These are phyloP conservation scores for Penicillium soppii DNA, from an alignment of 495 filamentous ascomycete genomes.

Conservation along the genomic window DNA sequence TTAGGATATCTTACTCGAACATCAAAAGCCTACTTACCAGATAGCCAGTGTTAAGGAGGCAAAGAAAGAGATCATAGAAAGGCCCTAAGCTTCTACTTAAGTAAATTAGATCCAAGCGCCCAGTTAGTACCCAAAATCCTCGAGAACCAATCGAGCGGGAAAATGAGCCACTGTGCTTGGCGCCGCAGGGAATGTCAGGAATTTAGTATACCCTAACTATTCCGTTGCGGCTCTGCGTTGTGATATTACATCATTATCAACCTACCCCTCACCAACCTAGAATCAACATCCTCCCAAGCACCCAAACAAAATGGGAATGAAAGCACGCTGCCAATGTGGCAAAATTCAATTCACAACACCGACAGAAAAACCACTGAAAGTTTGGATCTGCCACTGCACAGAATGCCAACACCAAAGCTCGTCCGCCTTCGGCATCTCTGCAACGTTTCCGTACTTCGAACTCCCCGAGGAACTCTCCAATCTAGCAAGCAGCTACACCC, in stretches of 20 bases:
- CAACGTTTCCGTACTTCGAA: slow-evolving; percentile 62
- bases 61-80: too few relatives aligned
- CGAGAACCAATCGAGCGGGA: too few relatives aligned
- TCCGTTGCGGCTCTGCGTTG: background rate
- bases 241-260: background rate
- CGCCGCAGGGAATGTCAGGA: too few relatives aligned
- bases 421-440: slow-evolving; percentile 66
- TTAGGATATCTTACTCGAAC: too few relatives aligned
- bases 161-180: too few relatives aligned
- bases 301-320: slow-evolving; percentile 34
- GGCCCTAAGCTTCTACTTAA: too few relatives aligned
- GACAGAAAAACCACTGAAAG: slow-evolving; percentile 42
- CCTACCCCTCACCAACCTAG: background rate
- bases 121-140: too few relatives aligned
- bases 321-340: slow-evolving; percentile 65
- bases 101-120: too few relatives aligned
- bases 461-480: slow-evolving; percentile 39
- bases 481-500: slow-evolving; percentile 45
- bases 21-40: too few relatives aligned
- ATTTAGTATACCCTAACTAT: too few relatives aligned
- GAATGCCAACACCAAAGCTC: slow-evolving; percentile 66
- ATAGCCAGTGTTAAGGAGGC: too few relatives aligned
- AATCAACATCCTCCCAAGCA: background rate
- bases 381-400: slow-evolving; percentile 70
- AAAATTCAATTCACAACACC: slow-evolving; percentile 59